Percentiles rank a stretch among this genome's conserved stretches.
phyloP scores from a whole-genome alignment of 192 early-diverging fungal species.

The Coemansia sp. region DNA sequence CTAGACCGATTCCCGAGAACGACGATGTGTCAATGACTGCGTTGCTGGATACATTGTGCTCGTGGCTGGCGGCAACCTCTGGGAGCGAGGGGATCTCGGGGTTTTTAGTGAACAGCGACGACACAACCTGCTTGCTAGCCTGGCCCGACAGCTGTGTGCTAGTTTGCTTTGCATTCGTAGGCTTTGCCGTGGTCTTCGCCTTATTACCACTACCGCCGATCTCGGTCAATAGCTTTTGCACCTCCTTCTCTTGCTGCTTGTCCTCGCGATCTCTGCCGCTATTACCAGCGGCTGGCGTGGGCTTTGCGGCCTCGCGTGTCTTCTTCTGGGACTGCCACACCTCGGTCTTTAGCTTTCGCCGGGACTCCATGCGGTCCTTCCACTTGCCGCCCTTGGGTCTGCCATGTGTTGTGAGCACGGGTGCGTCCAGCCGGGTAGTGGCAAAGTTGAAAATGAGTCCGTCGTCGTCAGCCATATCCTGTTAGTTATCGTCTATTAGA shows the following conservation, averaged over 20 bases:
- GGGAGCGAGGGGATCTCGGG: slow-evolving; percentile 56
- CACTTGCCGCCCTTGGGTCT: slow-evolving; percentile 47
- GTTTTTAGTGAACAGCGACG: slow-evolving; percentile 83
- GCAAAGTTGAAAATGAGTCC: slow-evolving; percentile 69
- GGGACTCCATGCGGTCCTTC: slow-evolving; percentile 52
- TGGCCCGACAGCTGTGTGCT: slow-evolving; percentile 57
- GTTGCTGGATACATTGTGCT: slow-evolving; percentile 47
- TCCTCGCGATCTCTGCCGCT: background rate
- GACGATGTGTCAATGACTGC: slow-evolving; percentile 53
- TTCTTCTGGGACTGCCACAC: slow-evolving; percentile 34
- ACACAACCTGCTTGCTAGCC: slow-evolving; percentile 63
- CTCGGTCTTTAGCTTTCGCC: slow-evolving; percentile 32
- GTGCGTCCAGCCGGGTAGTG: slow-evolving; percentile 13
- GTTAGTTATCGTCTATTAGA: background rate
- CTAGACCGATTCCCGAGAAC: slow-evolving; percentile 80
- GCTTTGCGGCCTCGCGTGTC: slow-evolving; percentile 2
- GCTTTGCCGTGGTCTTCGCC: slow-evolving; percentile 13
- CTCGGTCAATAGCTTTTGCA: slow-evolving; percentile 27
- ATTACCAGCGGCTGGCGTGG: background rate
- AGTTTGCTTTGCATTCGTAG: slow-evolving; percentile 21
- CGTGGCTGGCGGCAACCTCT: slow-evolving; percentile 13
- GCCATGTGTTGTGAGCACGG: slow-evolving; percentile 22
- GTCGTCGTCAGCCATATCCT: slow-evolving; percentile 65
- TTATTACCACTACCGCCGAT: slow-evolving; percentile 28
- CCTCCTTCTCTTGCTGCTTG: slow-evolving; percentile 42